Conservation (phyloP, 1,284 basidiomycete genomes). For the Vanrija humicola region DNA sequence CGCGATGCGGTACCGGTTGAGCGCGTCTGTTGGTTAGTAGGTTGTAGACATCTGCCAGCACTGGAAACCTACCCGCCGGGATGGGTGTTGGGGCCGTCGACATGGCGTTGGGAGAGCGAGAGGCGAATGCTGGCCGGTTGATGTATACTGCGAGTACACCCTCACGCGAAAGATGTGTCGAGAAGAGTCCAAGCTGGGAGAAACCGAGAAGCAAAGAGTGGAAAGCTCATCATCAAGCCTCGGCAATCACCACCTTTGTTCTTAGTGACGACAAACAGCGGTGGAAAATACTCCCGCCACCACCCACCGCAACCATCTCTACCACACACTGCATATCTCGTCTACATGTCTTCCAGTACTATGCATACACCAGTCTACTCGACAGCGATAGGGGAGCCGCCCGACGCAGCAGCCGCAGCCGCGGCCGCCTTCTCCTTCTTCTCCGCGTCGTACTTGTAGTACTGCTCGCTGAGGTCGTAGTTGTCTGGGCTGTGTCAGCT, state of each 20-base stretch:
- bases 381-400: conserved; percentile 36
- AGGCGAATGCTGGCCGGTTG: too few species aligned
- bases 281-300: neutral
- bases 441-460: conserved; percentile 50
- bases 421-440: conserved; percentile 38
- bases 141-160: too few species aligned
- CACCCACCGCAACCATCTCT: neutral
- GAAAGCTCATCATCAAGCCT: neutral
- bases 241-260: too few species aligned
- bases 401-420: conserved; percentile 13
- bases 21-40: conserved; percentile 24
- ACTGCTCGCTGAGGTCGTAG: conserved; percentile 49
- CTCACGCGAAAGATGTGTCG: too few species aligned
- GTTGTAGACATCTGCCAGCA: too few species aligned
- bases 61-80: conserved; percentile 2
- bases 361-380: conserved; percentile 29
- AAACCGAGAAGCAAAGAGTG: neutral
- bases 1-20: conserved; percentile 40
- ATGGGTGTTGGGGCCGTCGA: neutral
- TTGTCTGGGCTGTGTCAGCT: conserved; percentile 30
- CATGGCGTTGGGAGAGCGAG: neutral
- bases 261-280: too few species aligned
- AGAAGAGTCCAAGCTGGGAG: neutral
- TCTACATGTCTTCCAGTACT: conserved; percentile 1
- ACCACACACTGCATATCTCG: too few species aligned